These are phyloP conservation scores for Ascochyta lentis DNA, from an alignment of 2,329 filamentous ascomycete species.

Conservation along the genomic window DNA sequence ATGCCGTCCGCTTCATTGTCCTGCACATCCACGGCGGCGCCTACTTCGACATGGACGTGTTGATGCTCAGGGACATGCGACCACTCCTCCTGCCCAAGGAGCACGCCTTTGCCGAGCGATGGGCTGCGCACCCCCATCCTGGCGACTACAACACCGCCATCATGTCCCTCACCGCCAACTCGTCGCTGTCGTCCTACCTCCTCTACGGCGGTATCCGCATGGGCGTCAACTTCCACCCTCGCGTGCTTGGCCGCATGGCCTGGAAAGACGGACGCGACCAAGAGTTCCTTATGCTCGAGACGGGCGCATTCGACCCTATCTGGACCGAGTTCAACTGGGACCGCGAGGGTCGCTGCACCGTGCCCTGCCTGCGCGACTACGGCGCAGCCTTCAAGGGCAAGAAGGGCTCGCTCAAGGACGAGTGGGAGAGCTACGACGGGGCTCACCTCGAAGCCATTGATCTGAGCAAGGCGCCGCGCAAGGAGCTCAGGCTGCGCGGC, in stretches of 20 bases:
- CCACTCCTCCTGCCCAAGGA: slow-evolving; percentile 59
- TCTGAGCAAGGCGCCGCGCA: slow-evolving; percentile 34
- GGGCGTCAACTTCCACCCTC: slow-evolving; percentile 65
- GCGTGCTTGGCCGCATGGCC: slow-evolving; percentile 62
- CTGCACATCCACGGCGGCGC: slow-evolving; percentile 61
- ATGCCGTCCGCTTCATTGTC: slow-evolving; percentile 63
- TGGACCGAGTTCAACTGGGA: slow-evolving; percentile 65
- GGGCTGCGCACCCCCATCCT: slow-evolving; percentile 60
- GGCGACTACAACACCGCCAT: slow-evolving; percentile 65
- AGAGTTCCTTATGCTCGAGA: slow-evolving; percentile 64
- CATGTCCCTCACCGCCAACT: slow-evolving; percentile 64
- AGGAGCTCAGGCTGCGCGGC: slow-evolving; percentile 35
- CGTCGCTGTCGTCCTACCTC: slow-evolving; percentile 61
- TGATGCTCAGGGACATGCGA: slow-evolving; percentile 63
- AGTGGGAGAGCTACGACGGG: slow-evolving; percentile 62
- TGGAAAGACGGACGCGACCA: slow-evolving; percentile 62
- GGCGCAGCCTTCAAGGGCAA: slow-evolving; percentile 60
- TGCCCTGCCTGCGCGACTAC: slow-evolving; percentile 63
- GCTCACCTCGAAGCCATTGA: slow-evolving; percentile 49
- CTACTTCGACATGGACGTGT: slow-evolving; percentile 64
- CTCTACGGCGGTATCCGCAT: slow-evolving; percentile 63
- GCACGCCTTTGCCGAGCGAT: slow-evolving; percentile 62
- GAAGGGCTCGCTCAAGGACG: slow-evolving; percentile 54
- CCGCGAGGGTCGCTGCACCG: slow-evolving; percentile 59
- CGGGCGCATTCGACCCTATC: slow-evolving; percentile 63